Conservation (phyloP, 2,329 filamentous ascomycete genomes). For the Epichloe gansuensis region DNA sequence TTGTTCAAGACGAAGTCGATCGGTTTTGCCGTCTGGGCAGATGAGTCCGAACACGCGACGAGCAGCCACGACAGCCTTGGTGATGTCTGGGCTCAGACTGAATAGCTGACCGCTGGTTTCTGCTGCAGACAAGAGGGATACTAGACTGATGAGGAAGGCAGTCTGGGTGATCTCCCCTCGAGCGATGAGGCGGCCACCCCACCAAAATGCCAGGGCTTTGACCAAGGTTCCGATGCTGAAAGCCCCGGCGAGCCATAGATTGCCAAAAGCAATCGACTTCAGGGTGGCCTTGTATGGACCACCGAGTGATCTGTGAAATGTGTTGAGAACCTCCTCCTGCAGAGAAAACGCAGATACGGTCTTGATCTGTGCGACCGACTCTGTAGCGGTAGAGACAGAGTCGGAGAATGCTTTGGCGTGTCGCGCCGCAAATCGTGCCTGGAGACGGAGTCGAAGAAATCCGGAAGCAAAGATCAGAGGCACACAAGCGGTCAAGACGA, state of each 20-base stretch:
- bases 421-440: constrained; percentile 48
- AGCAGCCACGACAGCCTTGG: constrained; percentile 21
- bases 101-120: constrained; percentile 52
- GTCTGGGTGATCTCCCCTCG: constrained; percentile 49
- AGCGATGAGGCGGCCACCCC: constrained; percentile 59
- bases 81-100: constrained; percentile 45
- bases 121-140: constrained; percentile 44
- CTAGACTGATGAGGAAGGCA: constrained; percentile 61
- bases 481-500: constrained; percentile 57
- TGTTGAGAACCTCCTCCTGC: constrained; percentile 36
- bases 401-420: constrained; percentile 52
- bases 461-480: constrained; percentile 57
- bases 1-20: not conserved
- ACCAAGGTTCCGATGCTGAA: constrained; percentile 52
- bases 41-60: constrained; percentile 29
- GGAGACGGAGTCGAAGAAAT: constrained; percentile 52
- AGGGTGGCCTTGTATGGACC: constrained; percentile 42
- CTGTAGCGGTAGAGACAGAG: constrained; percentile 51
- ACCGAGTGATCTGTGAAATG: constrained; percentile 39
- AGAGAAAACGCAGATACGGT: constrained; percentile 45
- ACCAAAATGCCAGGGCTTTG: constrained; percentile 69
- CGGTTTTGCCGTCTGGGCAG: constrained; percentile 2
- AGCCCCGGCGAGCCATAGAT: constrained; percentile 47
- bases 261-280: constrained; percentile 35
- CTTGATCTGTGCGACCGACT: constrained; percentile 53